These are phyloP conservation scores for Stagonosporopsis rhizophila DNA, from an alignment of 2,329 filamentous ascomycete genomes.

Conservation along the genomic window DNA sequence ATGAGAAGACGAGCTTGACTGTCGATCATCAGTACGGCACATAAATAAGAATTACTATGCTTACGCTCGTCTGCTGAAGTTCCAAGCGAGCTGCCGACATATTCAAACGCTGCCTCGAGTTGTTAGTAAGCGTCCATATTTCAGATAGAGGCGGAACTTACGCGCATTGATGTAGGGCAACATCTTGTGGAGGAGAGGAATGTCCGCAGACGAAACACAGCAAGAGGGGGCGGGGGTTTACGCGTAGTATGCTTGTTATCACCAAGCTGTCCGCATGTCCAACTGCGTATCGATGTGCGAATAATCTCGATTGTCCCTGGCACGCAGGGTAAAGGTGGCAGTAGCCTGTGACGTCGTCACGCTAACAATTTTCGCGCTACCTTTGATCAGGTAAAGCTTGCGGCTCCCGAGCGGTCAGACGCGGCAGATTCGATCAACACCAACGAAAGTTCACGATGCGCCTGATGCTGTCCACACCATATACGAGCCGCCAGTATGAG, in stretches of 20 bases:
- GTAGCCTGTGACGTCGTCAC: constrained; percentile 27
- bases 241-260: constrained; percentile 18
- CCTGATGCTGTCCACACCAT: neutral
- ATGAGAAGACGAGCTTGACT: constrained; percentile 94
- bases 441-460: constrained; percentile 19
- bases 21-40: constrained; percentile 23
- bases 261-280: constrained; percentile 23
- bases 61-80: constrained; percentile 70
- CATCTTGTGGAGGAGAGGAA: constrained; percentile 54
- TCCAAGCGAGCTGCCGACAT: constrained; percentile 64
- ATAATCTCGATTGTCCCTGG: constrained; percentile 12
- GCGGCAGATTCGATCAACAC: constrained; percentile 10
- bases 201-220: neutral
- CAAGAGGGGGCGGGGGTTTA: neutral
- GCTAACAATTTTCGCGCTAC: constrained; percentile 15
- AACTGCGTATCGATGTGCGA: constrained; percentile 11
- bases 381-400: neutral
- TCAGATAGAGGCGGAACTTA: constrained; percentile 47
- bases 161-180: constrained; percentile 69
- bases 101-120: constrained; percentile 63
- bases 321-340: constrained; percentile 14
- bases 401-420: constrained; percentile 2
- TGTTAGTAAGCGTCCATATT: constrained; percentile 11
- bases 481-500: constrained; percentile 67
- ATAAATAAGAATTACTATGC: constrained; percentile 24